Percentiles rank a stretch among this genome's conserved stretches.
Conservation (phyloP, 1,284 basidiomycete genomes). For the Gymnopus androsaceus region DNA sequence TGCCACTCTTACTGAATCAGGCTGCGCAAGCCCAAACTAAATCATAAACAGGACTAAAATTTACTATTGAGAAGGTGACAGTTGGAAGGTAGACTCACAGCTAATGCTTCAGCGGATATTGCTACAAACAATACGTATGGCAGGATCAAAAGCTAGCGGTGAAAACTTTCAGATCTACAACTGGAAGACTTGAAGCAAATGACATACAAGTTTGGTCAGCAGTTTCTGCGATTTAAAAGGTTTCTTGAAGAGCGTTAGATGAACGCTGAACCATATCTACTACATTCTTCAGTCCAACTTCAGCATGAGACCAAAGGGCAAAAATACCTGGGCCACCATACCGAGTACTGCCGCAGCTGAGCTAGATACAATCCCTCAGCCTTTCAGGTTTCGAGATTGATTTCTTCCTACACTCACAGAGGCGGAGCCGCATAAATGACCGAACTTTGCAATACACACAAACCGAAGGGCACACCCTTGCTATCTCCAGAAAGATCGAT, state of each 20-base stretch:
- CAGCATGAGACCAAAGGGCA: neutral
- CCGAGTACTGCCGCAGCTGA: constrained; percentile 24
- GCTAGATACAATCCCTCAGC: constrained; percentile 11
- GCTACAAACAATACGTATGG: constrained; percentile 10
- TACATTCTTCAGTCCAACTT: neutral
- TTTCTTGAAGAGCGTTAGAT: neutral
- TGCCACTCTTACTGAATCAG: constrained; percentile 11
- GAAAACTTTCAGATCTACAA: neutral
- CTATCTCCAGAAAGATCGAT: constrained; percentile 11
- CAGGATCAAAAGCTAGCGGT: constrained; percentile 3
- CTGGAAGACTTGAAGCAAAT: neutral
- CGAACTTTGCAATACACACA: constrained; percentile 33
- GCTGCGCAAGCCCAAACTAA: constrained; percentile 10
- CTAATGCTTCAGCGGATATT: constrained; percentile 8
- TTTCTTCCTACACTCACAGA: constrained; percentile 27
- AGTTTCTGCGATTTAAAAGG: constrained; percentile 8
- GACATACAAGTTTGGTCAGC: constrained; percentile 9
- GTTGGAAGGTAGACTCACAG: neutral
- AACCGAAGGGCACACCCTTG: constrained; percentile 14
- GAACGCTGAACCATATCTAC: constrained; percentile 18
- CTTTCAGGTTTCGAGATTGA: neutral
- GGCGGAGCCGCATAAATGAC: constrained; percentile 35
- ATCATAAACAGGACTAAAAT: no score
- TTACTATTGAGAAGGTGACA: no score
- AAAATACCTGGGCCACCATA: constrained; percentile 18